Percentiles rank a stretch among this genome's conserved stretches.
These are phyloP conservation scores for Aspergillus saccharolyticus DNA, from an alignment of 495 filamentous ascomycete genomes.

Conservation along the genomic window DNA sequence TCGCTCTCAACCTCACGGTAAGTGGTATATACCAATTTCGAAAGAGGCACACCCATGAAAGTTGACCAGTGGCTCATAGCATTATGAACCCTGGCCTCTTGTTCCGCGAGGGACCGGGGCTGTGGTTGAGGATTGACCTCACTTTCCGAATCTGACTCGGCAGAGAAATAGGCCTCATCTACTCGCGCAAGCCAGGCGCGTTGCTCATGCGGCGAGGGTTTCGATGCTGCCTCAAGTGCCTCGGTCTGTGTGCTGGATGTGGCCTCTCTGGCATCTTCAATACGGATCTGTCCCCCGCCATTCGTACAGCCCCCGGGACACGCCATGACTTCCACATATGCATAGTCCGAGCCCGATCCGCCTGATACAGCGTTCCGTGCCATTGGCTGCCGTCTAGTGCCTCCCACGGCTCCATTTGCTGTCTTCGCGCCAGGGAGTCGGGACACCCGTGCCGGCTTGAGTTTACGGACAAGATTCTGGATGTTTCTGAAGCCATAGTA, in stretches of 20 bases:
- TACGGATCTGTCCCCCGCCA: constrained; percentile 90
- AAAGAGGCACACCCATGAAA: constrained; percentile 61
- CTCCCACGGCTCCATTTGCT: constrained; percentile 27
- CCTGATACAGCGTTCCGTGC: constrained; percentile 29
- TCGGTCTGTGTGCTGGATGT: constrained; percentile 15
- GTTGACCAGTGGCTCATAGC: constrained; percentile 68
- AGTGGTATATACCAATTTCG: constrained; percentile 74
- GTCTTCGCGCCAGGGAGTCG: constrained; percentile 70
- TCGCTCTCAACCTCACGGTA: constrained; percentile 92
- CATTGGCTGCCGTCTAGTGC: constrained; percentile 36
- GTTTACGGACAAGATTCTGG: constrained; percentile 84
- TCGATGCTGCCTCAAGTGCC: constrained; percentile 29
- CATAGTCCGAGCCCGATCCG: constrained; percentile 56
- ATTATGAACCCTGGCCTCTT: constrained; percentile 41
- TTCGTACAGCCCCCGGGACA: constrained; percentile 98
- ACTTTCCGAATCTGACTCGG: constrained; percentile 52
- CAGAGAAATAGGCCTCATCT: constrained; percentile 93
- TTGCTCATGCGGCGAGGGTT: constrained; percentile 66
- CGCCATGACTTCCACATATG: constrained; percentile 97
- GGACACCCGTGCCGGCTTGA: constrained; percentile 72
- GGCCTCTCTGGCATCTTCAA: constrained; percentile 58
- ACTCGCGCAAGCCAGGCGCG: constrained; percentile 80
- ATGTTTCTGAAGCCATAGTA: constrained; percentile 98
- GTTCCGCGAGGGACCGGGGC: constrained; percentile 22
- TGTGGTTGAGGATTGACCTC: constrained; percentile 14